These are phyloP conservation scores for Aethionema arabicum DNA, from an alignment of 345 rosid species.

Conservation along the genomic window DNA sequence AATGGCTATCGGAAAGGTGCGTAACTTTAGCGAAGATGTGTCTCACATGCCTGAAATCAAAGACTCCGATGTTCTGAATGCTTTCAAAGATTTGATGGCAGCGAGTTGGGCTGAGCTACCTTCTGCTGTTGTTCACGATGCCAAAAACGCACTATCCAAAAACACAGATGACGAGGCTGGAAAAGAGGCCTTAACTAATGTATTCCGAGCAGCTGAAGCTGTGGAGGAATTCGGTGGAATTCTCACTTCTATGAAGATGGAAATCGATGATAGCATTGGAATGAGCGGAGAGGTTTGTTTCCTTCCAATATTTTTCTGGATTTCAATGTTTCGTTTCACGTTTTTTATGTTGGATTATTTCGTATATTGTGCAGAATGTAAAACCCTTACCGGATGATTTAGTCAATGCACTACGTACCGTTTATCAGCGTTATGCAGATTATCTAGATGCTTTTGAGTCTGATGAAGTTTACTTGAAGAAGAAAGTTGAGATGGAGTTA, in stretches of 20 bases:
- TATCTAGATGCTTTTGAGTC: conserved; percentile 77
- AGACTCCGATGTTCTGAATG: conserved; percentile 53
- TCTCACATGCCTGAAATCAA: conserved; percentile 64
- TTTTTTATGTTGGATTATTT: conserved; percentile 8
- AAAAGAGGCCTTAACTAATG: conserved; percentile 66
- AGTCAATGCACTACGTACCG: conserved; percentile 51
- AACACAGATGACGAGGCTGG: conserved; percentile 67
- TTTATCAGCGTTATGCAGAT: conserved; percentile 56
- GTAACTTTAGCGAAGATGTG: conserved; percentile 61
- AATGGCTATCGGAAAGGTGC: conserved; percentile 46
- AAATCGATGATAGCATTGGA: conserved; percentile 85
- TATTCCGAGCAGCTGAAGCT: conserved; percentile 83
- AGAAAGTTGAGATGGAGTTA: conserved; percentile 92
- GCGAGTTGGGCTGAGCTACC: conserved; percentile 76
- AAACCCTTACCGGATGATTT: conserved; percentile 59
- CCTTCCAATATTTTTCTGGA: background rate
- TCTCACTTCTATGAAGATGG: conserved; percentile 72
- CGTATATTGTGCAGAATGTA: conserved; percentile 53
- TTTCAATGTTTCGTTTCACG: background rate
- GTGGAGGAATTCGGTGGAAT: conserved; percentile 79
- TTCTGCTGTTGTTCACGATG: conserved; percentile 44
- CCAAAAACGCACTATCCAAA: conserved; percentile 59
- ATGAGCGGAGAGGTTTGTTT: conserved; percentile 80
- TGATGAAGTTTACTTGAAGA: conserved; percentile 67
- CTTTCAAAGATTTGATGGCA: conserved; percentile 86